Conservation (phyloP, 352 stramenopile species). For the Discostella stelligera region DNA sequence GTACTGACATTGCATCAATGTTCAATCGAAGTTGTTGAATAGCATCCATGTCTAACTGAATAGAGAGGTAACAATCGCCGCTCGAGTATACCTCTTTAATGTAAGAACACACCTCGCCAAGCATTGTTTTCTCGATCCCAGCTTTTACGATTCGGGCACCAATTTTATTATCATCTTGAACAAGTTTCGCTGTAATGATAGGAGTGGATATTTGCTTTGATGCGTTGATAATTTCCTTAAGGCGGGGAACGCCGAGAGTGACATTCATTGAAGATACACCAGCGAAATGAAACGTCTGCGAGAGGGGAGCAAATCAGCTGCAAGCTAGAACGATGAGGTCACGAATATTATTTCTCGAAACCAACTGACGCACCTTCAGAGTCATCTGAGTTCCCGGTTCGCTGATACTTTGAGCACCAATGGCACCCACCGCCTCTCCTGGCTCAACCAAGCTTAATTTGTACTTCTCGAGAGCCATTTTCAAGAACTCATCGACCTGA, state of each 20-base stretch:
- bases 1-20: conserved; percentile 89
- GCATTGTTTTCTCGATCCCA: conserved; percentile 97
- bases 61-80: conserved; percentile 91
- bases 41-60: conserved; percentile 95
- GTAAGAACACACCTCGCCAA: conserved; percentile 91
- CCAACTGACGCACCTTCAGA: conserved; percentile 62
- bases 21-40: conserved; percentile 97
- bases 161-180: conserved; percentile 94
- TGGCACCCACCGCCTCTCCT: conserved; percentile 95
- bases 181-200: conserved; percentile 97
- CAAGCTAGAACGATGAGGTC: neutral
- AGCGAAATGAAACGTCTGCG: conserved; percentile 99
- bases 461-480: conserved; percentile 81
- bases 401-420: conserved; percentile 95
- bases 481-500: conserved; percentile 77
- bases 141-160: conserved; percentile 97
- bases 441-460: conserved; percentile 85
- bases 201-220: conserved; percentile 98
- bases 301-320: neutral
- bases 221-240: conserved; percentile 89
- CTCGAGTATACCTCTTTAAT: conserved; percentile 97
- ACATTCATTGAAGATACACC: conserved; percentile 99
- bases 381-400: conserved; percentile 87
- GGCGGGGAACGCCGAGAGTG: conserved; percentile 97
- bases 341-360: neutral